phyloP scores from a whole-genome alignment of 176 grass and related monocot genomes.

The Musa itinerans region DNA sequence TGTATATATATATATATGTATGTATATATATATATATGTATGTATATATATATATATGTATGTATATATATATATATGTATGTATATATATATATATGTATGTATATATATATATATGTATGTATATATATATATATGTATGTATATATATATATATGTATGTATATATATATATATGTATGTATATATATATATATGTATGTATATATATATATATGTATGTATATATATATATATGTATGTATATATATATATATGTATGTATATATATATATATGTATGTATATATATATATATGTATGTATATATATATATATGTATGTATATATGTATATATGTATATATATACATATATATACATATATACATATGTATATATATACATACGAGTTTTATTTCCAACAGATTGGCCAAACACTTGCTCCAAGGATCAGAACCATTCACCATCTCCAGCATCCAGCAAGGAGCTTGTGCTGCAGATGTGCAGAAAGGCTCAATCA shows the following conservation, averaged over 20 bases:
- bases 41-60: neutral
- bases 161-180: neutral
- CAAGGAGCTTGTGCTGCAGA: conserved; percentile 2
- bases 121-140: neutral
- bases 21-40: neutral
- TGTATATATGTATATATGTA: neutral
- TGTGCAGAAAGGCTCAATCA: neutral
- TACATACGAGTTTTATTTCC: neutral
- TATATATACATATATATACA: neutral
- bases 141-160: neutral
- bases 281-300: neutral
- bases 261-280: neutral
- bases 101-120: neutral
- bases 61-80: neutral
- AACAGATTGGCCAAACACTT: neutral
- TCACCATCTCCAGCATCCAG: neutral
- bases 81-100: neutral
- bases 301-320: neutral
- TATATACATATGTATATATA: neutral
- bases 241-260: neutral
- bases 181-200: neutral
- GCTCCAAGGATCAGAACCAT: too few species aligned
- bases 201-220: neutral
- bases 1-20: neutral
- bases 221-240: neutral